Base-by-base conservation (phyloP, 2,329 filamentous ascomycete genomes). In the Raffaelea arxii region DNA sequence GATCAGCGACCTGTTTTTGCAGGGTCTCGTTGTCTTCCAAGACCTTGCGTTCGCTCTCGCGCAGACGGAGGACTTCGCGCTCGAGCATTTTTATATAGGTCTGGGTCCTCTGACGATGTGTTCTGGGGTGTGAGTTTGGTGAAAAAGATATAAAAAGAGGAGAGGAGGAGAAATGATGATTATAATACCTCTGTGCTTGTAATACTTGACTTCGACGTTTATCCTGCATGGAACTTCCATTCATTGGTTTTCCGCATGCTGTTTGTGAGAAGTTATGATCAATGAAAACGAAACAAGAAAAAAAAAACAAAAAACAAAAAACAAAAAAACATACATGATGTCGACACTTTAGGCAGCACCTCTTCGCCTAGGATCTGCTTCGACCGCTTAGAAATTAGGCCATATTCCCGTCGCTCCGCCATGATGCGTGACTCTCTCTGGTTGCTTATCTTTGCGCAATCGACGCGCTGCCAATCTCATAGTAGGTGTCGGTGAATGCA, bases 31-130 rank as follows among this genome's bases (percentile, higher is more conserved):
- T 39, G 2, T 21, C 25, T 4, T 46, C 44, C 2, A 46, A 16
- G 7, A 39, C 44, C 3, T 14, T 11, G 2, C 38, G 18, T n/a
- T 46, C 44, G 27, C 44, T 36, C 3, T 46, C 44, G 6, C 44
- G 44, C 21, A 46, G 27, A 6, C 38, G 37, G 11, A 46, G 27
- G 3, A 46, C 44, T 18, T 46, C 44, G 4, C 38, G n/a, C 19
- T 46, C 44, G 14, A 46, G 44, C 44, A 46, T 46, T 24, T 46
- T 46, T 14, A 46, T 46, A 23, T 46, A 46, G 4, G 25, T 46
- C 14, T 46, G 44, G 3, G 44, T 46, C 2, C 44, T 25, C 21
- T 46, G 44, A 4, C 44, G 38, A 16, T 46, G 44, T 2, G 37
- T 46, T 7, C 44, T 44, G 35, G 23, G 21, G 21, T 24, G 21